Conservation (phyloP, 345 rosid species). For the Ailanthus altissimus region DNA sequence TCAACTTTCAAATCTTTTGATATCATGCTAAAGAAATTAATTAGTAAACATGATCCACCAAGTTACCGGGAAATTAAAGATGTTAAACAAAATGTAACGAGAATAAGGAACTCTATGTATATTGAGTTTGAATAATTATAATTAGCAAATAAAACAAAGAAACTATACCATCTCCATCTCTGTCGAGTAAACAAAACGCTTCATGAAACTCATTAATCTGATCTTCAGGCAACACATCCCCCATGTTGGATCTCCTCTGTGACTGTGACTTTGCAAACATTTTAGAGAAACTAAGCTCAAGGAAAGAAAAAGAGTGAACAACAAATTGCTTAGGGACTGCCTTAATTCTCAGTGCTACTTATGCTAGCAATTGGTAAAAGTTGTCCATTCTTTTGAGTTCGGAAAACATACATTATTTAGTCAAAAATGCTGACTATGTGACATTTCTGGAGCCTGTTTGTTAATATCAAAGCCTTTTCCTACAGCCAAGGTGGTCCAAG, state of each 20-base stretch:
- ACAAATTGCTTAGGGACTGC: neutral
- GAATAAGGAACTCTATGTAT: too few species aligned
- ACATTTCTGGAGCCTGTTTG: neutral
- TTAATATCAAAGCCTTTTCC: neutral
- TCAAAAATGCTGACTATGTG: slow-evolving; percentile 7
- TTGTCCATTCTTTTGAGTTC: neutral
- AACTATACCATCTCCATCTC: slow-evolving; percentile 72
- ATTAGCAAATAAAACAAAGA: too few species aligned
- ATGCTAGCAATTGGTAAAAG: neutral
- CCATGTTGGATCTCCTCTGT: slow-evolving; percentile 1
- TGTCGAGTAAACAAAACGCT: slow-evolving; percentile 70
- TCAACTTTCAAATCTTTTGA: too few species aligned
- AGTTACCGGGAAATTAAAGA: too few species aligned
- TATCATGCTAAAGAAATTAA: too few species aligned
- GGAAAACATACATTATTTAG: neutral
- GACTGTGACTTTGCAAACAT: neutral
- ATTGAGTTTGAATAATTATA: too few species aligned
- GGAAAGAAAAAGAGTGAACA: neutral
- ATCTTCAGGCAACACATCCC: slow-evolving; percentile 42
- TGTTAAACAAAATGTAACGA: too few species aligned
- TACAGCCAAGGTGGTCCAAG: neutral
- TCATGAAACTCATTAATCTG: slow-evolving; percentile 43
- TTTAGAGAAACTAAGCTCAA: neutral
- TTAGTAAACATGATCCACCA: too few species aligned
- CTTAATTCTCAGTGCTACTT: neutral